A percentile compares a stretch with the other conserved stretches of the same genome.
These are phyloP conservation scores for Fraxinus latifolia DNA, from an alignment of 305 asterid species.

Conservation along the genomic window DNA sequence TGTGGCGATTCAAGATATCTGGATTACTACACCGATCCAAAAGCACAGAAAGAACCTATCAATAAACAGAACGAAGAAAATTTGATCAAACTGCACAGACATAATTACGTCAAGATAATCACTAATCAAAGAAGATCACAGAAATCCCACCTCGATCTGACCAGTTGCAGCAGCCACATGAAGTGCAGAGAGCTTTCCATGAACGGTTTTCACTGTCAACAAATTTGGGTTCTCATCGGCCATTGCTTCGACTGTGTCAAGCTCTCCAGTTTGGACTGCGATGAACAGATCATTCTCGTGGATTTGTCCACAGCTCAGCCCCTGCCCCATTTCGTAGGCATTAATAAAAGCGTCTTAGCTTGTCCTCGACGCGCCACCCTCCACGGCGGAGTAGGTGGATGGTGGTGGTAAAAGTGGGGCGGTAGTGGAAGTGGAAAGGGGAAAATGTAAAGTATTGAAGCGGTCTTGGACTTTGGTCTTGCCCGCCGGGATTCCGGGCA, in stretches of 20 bases:
- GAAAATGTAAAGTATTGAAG: slow-evolving; percentile 11
- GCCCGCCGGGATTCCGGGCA: slow-evolving; percentile 53
- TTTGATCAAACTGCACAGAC: background rate
- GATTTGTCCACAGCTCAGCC: slow-evolving; percentile 50
- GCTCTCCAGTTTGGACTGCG: slow-evolving; percentile 71
- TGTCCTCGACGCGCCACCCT: slow-evolving; percentile 52
- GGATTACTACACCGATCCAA: slow-evolving; percentile 65
- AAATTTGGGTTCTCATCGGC: slow-evolving; percentile 49
- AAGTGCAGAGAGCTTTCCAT: slow-evolving; percentile 51
- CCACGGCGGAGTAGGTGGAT: slow-evolving; percentile 39
- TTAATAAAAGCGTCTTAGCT: slow-evolving; percentile 1
- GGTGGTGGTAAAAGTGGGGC: slow-evolving; percentile 26
- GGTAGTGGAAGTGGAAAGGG: slow-evolving; percentile 18
- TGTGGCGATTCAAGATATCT: slow-evolving; percentile 69
- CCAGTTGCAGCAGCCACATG: slow-evolving; percentile 80
- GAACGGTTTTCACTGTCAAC: slow-evolving; percentile 32
- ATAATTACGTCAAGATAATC: slow-evolving; percentile 5
- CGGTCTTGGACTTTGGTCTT: slow-evolving; percentile 44
- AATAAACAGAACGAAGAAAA: slow-evolving; percentile 8
- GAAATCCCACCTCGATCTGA: slow-evolving; percentile 55
- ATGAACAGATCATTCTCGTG: slow-evolving; percentile 46
- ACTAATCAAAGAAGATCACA: background rate
- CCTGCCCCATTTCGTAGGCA: slow-evolving; percentile 60
- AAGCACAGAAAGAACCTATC: slow-evolving; percentile 68
- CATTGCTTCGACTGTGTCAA: slow-evolving; percentile 49